Conservation (phyloP, 176 grass and related monocot species). For the Oryza australiensis region DNA sequence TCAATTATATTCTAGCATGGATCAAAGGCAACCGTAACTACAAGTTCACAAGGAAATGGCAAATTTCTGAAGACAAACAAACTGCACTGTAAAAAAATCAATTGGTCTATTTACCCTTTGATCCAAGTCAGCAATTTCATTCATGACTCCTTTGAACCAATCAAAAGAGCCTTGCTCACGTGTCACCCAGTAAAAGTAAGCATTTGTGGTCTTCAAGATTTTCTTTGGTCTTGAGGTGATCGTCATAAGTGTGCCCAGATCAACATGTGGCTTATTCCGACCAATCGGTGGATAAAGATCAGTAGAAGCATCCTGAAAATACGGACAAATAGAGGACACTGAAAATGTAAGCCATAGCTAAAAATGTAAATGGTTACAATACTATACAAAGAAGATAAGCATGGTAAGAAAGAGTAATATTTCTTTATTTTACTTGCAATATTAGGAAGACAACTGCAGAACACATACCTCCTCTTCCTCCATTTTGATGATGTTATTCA, state of each 20-base stretch:
- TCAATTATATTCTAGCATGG: constrained; percentile 82
- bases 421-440: constrained; percentile 22
- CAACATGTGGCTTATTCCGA: constrained; percentile 69
- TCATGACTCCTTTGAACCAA: constrained; percentile 99
- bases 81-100: not conserved
- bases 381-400: not conserved
- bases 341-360: not conserved
- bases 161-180: constrained; percentile 98
- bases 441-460: constrained; percentile 23
- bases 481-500: constrained; percentile 87
- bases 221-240: constrained; percentile 65
- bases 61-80: constrained; percentile 22
- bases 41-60: constrained; percentile 11
- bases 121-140: constrained; percentile 90
- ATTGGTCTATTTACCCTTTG: constrained; percentile 66
- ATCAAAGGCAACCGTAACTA: constrained; percentile 29
- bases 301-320: constrained; percentile 64
- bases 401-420: not conserved
- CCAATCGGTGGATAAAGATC: constrained; percentile 77
- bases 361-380: not conserved
- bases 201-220: constrained; percentile 84
- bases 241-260: constrained; percentile 80
- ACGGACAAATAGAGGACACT: not conserved
- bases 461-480: constrained; percentile 84
- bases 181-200: constrained; percentile 99